A percentile compares a stretch with the other conserved stretches of the same genome.
phyloP scores from a whole-genome alignment of 2,329 filamentous ascomycete genomes.

The Hypoxylon sp. region DNA sequence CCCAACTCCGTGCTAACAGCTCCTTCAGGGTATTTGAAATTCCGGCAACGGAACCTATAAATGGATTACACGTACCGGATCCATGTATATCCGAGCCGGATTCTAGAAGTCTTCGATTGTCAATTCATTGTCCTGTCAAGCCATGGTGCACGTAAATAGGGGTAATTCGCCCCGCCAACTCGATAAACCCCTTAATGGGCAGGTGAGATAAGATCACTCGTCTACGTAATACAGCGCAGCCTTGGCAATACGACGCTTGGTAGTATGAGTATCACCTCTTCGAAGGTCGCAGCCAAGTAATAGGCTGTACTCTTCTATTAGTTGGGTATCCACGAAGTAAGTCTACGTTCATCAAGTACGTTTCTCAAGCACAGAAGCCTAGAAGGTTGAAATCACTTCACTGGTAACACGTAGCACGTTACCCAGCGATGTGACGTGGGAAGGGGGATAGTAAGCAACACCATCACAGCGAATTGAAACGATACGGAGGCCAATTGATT shows the following conservation, averaged over 20 bases:
- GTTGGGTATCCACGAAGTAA: background rate
- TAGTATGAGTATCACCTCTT: slow-evolving; percentile 1
- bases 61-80: background rate
- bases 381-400: slow-evolving; percentile 11
- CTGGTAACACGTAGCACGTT: slow-evolving; percentile 19
- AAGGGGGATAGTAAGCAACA: slow-evolving; percentile 13
- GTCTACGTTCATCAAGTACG: background rate
- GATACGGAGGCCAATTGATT: slow-evolving; percentile 9
- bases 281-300: slow-evolving; percentile 2
- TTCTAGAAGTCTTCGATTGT: background rate
- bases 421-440: slow-evolving; percentile 9
- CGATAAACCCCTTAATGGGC: slow-evolving; percentile 6
- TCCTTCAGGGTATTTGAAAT: background rate
- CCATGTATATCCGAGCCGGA: background rate
- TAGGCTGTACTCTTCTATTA: slow-evolving; percentile 4
- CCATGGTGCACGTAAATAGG: background rate
- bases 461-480: background rate
- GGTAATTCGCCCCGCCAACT: slow-evolving; percentile 3
- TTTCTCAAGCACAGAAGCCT: slow-evolving; percentile 4
- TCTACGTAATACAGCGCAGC: slow-evolving; percentile 3
- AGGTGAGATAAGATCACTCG: background rate
- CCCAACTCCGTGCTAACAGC: background rate
- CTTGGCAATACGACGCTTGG: slow-evolving; percentile 12
- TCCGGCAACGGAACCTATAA: background rate
- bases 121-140: background rate